Evolutionary conservation across 306 rosid species (phyloP).

Genomic region (Vigna hirtella): DNA sequence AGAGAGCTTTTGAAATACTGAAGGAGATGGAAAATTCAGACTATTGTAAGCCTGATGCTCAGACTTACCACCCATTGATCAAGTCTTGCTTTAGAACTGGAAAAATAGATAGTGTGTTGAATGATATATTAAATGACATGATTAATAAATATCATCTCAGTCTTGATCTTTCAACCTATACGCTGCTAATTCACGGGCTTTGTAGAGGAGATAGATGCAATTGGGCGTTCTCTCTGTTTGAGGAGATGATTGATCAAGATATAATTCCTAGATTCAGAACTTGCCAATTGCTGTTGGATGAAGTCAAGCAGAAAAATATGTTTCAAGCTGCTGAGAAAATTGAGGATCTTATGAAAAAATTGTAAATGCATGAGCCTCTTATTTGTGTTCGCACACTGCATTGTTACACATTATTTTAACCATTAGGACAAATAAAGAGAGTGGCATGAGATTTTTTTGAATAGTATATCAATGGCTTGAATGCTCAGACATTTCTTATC

Average conservation of each 20-base stretch:
- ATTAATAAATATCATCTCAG: conserved; percentile 69
- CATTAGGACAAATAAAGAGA: background rate
- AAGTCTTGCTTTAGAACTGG: conserved; percentile 75
- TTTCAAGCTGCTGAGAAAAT: conserved; percentile 68
- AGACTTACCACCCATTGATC: conserved; percentile 82
- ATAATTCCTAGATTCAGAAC: conserved; percentile 72
- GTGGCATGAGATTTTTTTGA: background rate
- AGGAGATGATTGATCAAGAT: conserved; percentile 78
- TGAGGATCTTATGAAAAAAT: conserved; percentile 72
- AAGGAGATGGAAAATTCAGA: conserved; percentile 70
- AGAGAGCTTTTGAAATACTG: conserved; percentile 60
- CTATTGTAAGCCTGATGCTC: conserved; percentile 78
- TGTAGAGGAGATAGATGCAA: conserved; percentile 72
- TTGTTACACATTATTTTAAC: background rate
- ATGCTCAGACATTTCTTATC: background rate
- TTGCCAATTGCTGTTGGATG: conserved; percentile 75
- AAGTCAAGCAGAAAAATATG: conserved; percentile 68
- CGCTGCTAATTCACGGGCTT: conserved; percentile 81
- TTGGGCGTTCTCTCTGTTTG: conserved; percentile 71
- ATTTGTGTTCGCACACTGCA: background rate
- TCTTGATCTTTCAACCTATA: conserved; percentile 79
- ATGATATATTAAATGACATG: conserved; percentile 72
- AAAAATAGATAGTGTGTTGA: conserved; percentile 49
- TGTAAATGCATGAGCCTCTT: conserved; percentile 37
- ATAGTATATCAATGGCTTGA: background rate